Percentiles rank a stretch among this genome's conserved stretches.
These are phyloP conservation scores for Smallanthus sonchifolius DNA, from an alignment of 129 eudicot species.

Conservation along the genomic window DNA sequence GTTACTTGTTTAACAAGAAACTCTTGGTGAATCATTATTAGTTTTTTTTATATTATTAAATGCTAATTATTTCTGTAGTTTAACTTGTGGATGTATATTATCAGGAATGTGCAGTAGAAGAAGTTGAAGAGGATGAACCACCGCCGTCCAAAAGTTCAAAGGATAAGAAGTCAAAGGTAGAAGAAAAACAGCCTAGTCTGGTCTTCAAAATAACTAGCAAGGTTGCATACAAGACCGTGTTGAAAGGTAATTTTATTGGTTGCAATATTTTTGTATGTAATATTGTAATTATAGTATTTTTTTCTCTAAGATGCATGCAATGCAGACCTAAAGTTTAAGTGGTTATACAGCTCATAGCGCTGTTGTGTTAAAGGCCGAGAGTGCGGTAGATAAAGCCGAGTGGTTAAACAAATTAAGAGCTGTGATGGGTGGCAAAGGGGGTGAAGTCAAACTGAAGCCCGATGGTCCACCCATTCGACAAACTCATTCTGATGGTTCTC, in stretches of 20 bases:
- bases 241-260: conserved; percentile 57
- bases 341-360: conserved; percentile 88
- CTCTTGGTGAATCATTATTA: background rate
- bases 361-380: conserved; percentile 92
- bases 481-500: conserved; percentile 94
- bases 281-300: background rate
- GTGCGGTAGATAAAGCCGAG: conserved; percentile 77
- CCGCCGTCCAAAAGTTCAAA: conserved; percentile 86
- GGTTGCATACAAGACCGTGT: conserved; percentile 90
- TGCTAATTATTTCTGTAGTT: background rate
- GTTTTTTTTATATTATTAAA: background rate
- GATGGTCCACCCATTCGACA: conserved; percentile 82
- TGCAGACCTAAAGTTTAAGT: conserved; percentile 22
- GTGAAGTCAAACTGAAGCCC: conserved; percentile 62
- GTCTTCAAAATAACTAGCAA: conserved; percentile 81
- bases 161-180: conserved; percentile 89
- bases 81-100: conserved; percentile 18
- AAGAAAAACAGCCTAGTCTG: conserved; percentile 65
- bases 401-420: conserved; percentile 77
- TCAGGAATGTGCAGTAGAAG: conserved; percentile 90
- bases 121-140: conserved; percentile 86
- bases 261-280: background rate
- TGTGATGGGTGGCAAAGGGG: conserved; percentile 71
- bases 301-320: conserved; percentile 24
- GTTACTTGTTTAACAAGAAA: background rate